These are phyloP conservation scores for Exophiala sp. DNA, from an alignment of 2,329 filamentous ascomycete genomes.

Conservation along the genomic window DNA sequence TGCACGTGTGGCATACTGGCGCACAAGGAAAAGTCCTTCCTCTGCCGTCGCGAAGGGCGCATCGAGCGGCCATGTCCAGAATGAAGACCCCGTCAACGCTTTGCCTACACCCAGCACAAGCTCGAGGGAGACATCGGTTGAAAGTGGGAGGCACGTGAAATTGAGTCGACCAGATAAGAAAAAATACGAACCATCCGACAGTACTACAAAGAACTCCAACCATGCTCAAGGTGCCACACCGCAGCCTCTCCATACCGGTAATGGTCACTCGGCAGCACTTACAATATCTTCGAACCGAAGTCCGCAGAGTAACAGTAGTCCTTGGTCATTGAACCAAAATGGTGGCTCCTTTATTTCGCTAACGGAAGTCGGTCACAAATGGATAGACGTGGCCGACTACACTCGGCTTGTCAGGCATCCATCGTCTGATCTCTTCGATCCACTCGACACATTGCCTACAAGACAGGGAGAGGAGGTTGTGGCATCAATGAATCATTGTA, in stretches of 20 bases:
- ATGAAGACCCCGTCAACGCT: not conserved
- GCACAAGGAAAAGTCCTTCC: conserved; percentile 4
- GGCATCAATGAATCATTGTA: conserved; percentile 19
- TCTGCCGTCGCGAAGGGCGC: not conserved
- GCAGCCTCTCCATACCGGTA: too few species aligned
- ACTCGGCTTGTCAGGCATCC: conserved; percentile 6
- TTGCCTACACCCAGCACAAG: not conserved
- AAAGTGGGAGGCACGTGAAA: too few species aligned
- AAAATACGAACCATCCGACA: too few species aligned
- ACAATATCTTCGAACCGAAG: not conserved
- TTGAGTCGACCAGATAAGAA: too few species aligned
- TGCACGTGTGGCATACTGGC: conserved; percentile 22
- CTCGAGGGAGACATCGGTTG: too few species aligned
- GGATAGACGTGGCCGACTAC: not conserved
- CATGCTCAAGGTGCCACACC: too few species aligned
- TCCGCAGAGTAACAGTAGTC: too few species aligned
- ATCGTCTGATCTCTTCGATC: conserved; percentile 15
- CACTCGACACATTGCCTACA: conserved; percentile 11
- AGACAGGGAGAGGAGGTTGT: conserved; percentile 15
- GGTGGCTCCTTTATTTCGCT: too few species aligned
- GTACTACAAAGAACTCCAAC: too few species aligned
- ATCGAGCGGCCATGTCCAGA: not conserved
- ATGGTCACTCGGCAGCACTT: not conserved
- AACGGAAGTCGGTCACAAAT: not conserved
- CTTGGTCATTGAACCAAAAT: too few species aligned